phyloP scores from a whole-genome alignment of 2,329 filamentous ascomycete genomes.

The Pestalotiopsis sp. region DNA sequence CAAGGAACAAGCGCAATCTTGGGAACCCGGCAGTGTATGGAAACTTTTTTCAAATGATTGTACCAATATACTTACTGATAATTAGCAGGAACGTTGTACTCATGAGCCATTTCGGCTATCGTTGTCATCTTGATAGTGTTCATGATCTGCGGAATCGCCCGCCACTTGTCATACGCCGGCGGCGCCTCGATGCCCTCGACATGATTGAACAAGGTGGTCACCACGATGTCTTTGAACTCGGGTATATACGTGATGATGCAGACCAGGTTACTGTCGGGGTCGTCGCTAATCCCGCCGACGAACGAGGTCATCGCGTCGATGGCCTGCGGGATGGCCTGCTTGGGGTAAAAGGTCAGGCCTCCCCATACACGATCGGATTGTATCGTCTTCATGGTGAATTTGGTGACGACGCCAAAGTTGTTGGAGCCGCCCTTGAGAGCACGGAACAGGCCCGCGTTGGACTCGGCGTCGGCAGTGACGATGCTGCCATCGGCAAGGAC shows the following conservation, averaged over 20 bases:
- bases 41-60: too few relatives aligned
- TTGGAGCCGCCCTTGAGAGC: conserved; percentile 46
- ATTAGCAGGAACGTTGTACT: conserved; percentile 17
- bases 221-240: conserved; percentile 18
- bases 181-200: conserved; percentile 18
- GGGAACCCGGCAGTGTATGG: too few relatives aligned
- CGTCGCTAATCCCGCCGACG: conserved; percentile 15
- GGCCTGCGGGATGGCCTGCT: conserved; percentile 10
- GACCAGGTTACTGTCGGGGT: conserved; percentile 20
- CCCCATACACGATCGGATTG: conserved; percentile 21
- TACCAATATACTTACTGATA: conserved; percentile 13
- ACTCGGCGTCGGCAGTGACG: neutral
- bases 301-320: conserved; percentile 16
- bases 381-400: conserved; percentile 29
- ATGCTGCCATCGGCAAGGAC: conserved; percentile 8
- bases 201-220: conserved; percentile 18
- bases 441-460: conserved; percentile 37
- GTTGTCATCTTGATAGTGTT: conserved; percentile 20
- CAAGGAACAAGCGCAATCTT: too few relatives aligned
- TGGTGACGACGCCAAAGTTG: conserved; percentile 28
- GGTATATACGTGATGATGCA: conserved; percentile 21
- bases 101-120: conserved; percentile 19
- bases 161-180: conserved; percentile 20
- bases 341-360: conserved; percentile 20
- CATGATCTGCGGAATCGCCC: conserved; percentile 15